Percentiles rank a stretch among this genome's conserved stretches.
These are phyloP conservation scores for Aspergillus conjunctus DNA, from an alignment of 495 filamentous ascomycete species.

Conservation along the genomic window DNA sequence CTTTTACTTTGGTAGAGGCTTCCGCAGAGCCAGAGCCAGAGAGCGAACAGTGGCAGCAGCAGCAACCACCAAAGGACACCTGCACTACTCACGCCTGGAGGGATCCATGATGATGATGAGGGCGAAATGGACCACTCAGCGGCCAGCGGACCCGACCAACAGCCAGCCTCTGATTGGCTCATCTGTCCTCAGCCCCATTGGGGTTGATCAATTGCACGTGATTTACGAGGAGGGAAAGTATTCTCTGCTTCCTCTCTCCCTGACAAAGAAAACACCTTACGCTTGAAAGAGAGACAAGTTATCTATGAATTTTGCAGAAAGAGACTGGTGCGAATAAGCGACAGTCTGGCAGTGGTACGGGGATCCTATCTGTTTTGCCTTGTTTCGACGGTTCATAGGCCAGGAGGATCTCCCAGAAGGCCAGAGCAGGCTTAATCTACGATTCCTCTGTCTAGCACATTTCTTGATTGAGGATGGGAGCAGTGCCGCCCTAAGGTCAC, in stretches of 20 bases:
- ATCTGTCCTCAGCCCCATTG: background rate
- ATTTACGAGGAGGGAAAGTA: background rate
- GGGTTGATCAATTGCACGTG: constrained; percentile 24
- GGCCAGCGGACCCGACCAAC: constrained; percentile 13
- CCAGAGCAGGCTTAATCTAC: background rate
- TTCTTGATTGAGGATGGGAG: background rate
- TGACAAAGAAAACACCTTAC: background rate
- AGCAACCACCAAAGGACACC: background rate
- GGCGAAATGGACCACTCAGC: constrained; percentile 17
- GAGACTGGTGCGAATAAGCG: background rate
- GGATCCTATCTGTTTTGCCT: background rate
- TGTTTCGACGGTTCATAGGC: background rate
- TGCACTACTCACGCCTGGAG: too few species aligned
- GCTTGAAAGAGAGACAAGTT: background rate
- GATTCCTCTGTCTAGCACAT: background rate
- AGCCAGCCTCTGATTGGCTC: constrained; percentile 13
- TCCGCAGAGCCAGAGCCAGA: background rate
- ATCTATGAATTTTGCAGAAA: background rate
- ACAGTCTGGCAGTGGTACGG: background rate
- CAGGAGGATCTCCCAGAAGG: background rate
- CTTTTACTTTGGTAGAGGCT: background rate
- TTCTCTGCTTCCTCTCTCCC: background rate
- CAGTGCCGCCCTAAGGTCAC: constrained; percentile 2
- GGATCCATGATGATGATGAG: background rate
- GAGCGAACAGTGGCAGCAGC: background rate